Base-by-base conservation (phyloP, 805 yeast genomes). In the Candida ulmi region DNA sequence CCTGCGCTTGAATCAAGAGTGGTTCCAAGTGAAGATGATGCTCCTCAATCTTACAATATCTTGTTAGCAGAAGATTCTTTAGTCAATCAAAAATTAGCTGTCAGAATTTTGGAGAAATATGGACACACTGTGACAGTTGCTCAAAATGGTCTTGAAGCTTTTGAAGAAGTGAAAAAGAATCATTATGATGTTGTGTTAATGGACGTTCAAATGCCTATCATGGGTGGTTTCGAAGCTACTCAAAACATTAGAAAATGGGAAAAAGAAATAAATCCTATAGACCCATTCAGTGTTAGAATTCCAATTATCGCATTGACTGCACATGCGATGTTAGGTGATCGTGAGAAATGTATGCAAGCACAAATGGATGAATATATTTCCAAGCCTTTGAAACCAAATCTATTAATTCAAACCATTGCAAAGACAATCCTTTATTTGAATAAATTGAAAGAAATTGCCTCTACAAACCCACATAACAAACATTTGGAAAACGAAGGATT, bases 161-260 rank as follows among this genome's bases (percentile, higher is more conserved):
- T 77, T 47, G 86, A 86, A 43, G 90, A 88, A 1, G 79, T 85
- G 31, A 70, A 79, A 57, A 69, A 74, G 48, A 76, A 73, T 45
- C 70, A 73, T 34, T 87, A 80, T 57, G 95, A 87, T 56, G 90
- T 84, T 35, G 84, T 87, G 17, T 71, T 87, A 49, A 87, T 87
- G 96, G 95, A 87, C 65, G 95, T 87, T 34, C 96, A 87, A 60
- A 87, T 87, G 96, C 95, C 95, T 8, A 86, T 85, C n/a, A 88
- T 87, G 93, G 95, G 95, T 25, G 96, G 96, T 0, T 87, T 87
- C 58, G 96, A 87, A 55, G 95, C 95, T 3, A 86, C 95, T 1
- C 86, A 82, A 35, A 77, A 78, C 60, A 87, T 87, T 38, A 69
- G 96, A 50, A 87, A 83, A 55, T 86, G 95, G 95, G 96, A 87